Conservation (phyloP, 208 protist genomes). For the Trypanosoma vivax region DNA sequence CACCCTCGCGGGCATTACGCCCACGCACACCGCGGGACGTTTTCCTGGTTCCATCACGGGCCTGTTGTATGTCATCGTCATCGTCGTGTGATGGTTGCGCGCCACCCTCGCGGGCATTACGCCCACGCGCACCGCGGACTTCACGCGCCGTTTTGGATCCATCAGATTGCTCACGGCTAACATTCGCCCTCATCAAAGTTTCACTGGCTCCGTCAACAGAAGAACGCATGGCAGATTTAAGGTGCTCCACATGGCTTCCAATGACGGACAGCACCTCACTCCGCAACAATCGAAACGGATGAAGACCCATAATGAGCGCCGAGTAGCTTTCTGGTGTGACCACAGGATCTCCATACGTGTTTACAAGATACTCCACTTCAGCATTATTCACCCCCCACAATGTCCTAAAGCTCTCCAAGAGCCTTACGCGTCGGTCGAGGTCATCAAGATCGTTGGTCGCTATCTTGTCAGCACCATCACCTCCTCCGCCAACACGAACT, state of each 20-base stretch:
- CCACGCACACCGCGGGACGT: background rate
- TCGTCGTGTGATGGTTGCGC: background rate
- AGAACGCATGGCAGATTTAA: background rate
- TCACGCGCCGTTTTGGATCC: no score
- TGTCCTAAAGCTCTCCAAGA: conserved; percentile 60
- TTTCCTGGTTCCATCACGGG: background rate
- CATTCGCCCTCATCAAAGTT: no score
- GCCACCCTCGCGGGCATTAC: conserved; percentile 5
- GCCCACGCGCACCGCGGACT: background rate
- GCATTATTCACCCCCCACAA: conserved; percentile 61
- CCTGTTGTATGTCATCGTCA: background rate
- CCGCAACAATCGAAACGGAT: conserved; percentile 53
- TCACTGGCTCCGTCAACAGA: background rate
- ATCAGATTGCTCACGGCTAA: no score
- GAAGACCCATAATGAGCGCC: conserved; percentile 62
- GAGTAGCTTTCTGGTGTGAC: conserved; percentile 76
- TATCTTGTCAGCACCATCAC: background rate
- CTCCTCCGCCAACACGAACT: background rate
- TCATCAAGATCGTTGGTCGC: conserved; percentile 14
- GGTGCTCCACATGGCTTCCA: conserved; percentile 5
- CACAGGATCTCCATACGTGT: conserved; percentile 65
- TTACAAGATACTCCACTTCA: conserved; percentile 60
- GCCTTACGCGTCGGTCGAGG: conserved; percentile 37
- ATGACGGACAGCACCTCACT: conserved; percentile 42
- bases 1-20: conserved; percentile 1